phyloP scores from a whole-genome alignment of 192 early-diverging fungal species.

The Cladochytrium replicatum region DNA sequence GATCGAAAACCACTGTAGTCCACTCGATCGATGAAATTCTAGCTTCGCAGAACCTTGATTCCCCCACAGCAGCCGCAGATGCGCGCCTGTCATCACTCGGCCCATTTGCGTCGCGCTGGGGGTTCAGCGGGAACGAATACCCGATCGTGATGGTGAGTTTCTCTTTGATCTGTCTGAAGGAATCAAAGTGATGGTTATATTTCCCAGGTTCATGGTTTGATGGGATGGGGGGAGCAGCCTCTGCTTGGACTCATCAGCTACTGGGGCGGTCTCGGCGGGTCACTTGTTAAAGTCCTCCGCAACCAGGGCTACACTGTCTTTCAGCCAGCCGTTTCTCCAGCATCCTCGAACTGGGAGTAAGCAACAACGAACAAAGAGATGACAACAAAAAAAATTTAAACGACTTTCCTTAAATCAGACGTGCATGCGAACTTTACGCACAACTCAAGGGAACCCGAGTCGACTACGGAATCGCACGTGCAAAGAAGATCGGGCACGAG shows the following conservation, averaged over 20 bases:
- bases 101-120: slow-evolving; percentile 6
- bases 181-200: too few relatives aligned
- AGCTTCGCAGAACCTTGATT: too few relatives aligned
- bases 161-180: too few relatives aligned
- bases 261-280: slow-evolving; percentile 11
- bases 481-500: slow-evolving; percentile 7
- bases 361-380: not conserved
- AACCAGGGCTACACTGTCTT: slow-evolving; percentile 6
- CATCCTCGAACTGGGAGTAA: slow-evolving; percentile 13
- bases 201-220: slow-evolving; percentile 14
- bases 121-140: slow-evolving; percentile 11
- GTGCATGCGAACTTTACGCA: slow-evolving; percentile 21
- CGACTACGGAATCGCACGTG: slow-evolving; percentile 17
- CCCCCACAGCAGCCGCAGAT: too few relatives aligned
- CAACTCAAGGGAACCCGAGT: slow-evolving; percentile 11
- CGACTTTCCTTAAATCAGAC: slow-evolving; percentile 10
- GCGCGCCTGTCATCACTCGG: too few relatives aligned
- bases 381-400: slow-evolving; percentile 6
- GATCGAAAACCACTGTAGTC: too few relatives aligned
- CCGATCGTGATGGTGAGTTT: slow-evolving; percentile 17
- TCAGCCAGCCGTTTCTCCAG: slow-evolving; percentile 8
- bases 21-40: too few relatives aligned
- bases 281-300: slow-evolving; percentile 8
- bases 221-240: slow-evolving; percentile 15
- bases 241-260: slow-evolving; percentile 11